Evolutionary conservation across 352 stramenopile genomes (phyloP), one percentile per base, ranked within the genome.

Genomic region (Phytophthora tubulina): DNA sequence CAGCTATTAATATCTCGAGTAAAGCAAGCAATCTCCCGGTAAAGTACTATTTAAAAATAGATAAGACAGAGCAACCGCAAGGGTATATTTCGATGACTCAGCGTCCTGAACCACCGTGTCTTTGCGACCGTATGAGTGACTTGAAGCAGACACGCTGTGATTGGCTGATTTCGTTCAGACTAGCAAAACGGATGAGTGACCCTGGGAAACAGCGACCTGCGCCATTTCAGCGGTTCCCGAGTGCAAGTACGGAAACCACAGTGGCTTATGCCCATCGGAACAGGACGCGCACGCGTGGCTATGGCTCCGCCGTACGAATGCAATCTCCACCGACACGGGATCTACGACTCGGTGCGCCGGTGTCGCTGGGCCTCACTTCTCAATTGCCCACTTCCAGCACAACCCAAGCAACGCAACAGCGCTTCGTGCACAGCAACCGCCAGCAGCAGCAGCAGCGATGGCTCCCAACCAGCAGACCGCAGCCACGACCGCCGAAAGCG

Each of bases 51-150:
- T 27, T 27, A 27, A 27, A 27, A 27, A 27, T 27, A 27, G 30
- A 67, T 67, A 67, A 60, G 39, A 54, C 39, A 46, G 17, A 14
- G 32, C n/a, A 49, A 60, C 42, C 38, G 17, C 7, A 10, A 30
- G 31, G 15, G 51, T 44, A 63, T 57, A 53, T 70, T 63, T 33
- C 10, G 62, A 63, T 70, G 52, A 70, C 62, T 70, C 62, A 70
- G 13, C 13, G 17, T 32, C 36, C 8, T 27, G 6, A 36, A n/a
- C 1, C 17, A 30, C 30, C 36, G n/a, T 54, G 53, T 65, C 63
- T 70, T 53, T 64, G 52, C 44, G 44, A 65, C 63, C 62, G 63
- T 53, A 70, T 70, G 53, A 70, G 63, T 70, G 63, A 65, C 51
- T 70, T 70, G 63, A 70, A 70, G 44, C 14, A 9, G 35, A 0